Conservation (phyloP, 768 basidiomycete species). For the Xanthoconium purpureum region DNA sequence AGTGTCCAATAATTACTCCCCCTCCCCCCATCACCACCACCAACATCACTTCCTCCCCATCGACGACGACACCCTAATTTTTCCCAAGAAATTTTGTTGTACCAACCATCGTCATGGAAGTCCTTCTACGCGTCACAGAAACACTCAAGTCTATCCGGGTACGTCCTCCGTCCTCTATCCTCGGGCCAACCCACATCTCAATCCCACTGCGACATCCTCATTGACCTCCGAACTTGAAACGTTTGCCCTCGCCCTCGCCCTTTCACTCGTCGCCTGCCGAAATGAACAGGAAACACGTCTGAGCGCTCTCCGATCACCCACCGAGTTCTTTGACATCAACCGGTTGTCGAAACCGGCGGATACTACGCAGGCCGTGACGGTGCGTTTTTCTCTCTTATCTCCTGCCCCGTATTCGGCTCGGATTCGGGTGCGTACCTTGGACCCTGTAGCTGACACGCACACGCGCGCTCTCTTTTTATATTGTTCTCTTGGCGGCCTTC, state of each 20-base stretch:
- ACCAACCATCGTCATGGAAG: conserved; percentile 49
- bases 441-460: background rate
- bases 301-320: conserved; percentile 66
- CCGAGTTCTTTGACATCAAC: conserved; percentile 82
- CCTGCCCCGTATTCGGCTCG: background rate
- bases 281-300: conserved; percentile 28
- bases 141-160: conserved; percentile 69
- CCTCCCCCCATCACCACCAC: too few species aligned
- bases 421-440: background rate
- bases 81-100: background rate
- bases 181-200: background rate
- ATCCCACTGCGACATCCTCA: background rate
- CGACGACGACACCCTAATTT: too few species aligned
- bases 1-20: background rate
- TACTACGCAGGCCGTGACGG: conserved; percentile 73
- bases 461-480: background rate
- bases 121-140: conserved; percentile 61
- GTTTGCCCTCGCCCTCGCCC: background rate
- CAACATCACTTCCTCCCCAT: too few species aligned
- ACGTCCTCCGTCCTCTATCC: background rate
- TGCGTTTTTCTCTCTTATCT: conserved; percentile 33
- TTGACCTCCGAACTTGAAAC: background rate
- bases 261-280: background rate
- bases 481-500: too few species aligned
- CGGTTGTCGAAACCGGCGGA: conserved; percentile 83